Evolutionary conservation across 2,329 filamentous ascomycete genomes (phyloP), one percentile per base, ranked within the genome.

Genomic region (Colletotrichum eleusines): DNA sequence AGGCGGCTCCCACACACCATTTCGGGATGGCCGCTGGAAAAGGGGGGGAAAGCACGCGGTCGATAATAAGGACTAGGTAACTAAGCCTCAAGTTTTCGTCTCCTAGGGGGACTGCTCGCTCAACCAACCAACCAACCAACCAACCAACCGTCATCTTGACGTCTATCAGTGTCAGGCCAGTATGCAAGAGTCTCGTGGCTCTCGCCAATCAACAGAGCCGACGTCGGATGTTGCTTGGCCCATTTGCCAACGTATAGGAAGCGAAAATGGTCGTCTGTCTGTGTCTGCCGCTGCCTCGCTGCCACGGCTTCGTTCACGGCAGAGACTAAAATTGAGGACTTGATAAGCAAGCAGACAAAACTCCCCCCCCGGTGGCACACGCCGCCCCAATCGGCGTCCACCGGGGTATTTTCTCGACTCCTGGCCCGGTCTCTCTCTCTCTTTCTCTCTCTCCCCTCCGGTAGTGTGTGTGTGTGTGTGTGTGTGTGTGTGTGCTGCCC

Each of bases 201-300:
- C 51, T 58, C 51, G 58, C 44, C 31, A 35, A 26, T 50, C 28
- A 33, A 23, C 8, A 28, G 60, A 60, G 40, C 66, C 66, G 66
- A 69, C 54, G 54, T 66, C 66, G 62, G 66, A 69, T 60, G 54
- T 54, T 40, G 14, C 54, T 66, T 28, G 54, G 48, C 66, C 62
- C 66, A 59, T 64, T 48, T n/a, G 66, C 66, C 66, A 69, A 66
- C 62, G 33, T 18, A 20, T 20, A 8, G 16, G 55, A 40, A 60
- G 16, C 4, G n/a, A 8, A 6, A 51, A n/a, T 31, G 46, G n/a
- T 23, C 1, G 6, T 8, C 35, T 51, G 50, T 4, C 26, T 33
- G 23, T 35, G 23, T n/a, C n/a, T n/a, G n/a, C n/a, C n/a, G n/a
- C n/a, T n/a, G n/a, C n/a, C n/a, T n/a, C n/a, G n/a, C n/a, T n/a